Evolutionary conservation across 2,329 filamentous ascomycete species (phyloP), one percentile per base, ranked within the genome.

Genomic region (Colletotrichum echinochloae): DNA sequence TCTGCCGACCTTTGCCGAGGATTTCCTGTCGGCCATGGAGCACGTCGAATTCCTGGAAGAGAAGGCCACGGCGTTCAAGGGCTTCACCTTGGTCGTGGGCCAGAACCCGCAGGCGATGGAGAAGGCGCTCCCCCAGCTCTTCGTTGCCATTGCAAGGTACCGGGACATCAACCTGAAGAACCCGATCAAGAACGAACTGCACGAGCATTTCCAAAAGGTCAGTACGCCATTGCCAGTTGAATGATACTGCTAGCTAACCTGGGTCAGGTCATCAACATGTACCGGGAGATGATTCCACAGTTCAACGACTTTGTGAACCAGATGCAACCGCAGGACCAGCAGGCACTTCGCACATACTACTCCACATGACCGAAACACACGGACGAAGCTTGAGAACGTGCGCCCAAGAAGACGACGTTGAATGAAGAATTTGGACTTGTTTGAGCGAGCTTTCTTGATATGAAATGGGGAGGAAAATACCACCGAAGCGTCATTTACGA

Each of bases 81-180:
- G 96, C 0, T 98, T 99, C 82, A 93, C 93, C 65, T 87, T 92
- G 74, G 88, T 97, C 57, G 92, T 98, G 4, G 88, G 92, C 72
- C 89, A 90, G 77, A 98, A 98, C 77, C 96, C 96, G 0, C 89
- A 94, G 78, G 94, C 94, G 2, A 95, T 99, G 89, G 96, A 98
- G 82, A 91, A 91, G 74, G 92, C 91, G 68, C 85, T 99, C 49
- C 85, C 92, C 44, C 89, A 92, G 66, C 97, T 96, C 82, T 97
- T 99, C 79, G 88, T 86, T 61, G 88, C 93, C 67, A 97, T 98
- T 82, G 93, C 95, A 20, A 86, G 88, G 71, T 97, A 94, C 79
- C 89, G 89, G 69, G 88, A 91, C 73, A 87, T 91, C 72, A 85
- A 87, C 71, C 83, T 89, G 65, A 86, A 86, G 69, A 89, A 84